These are phyloP conservation scores for Chamaenerion angustifolium DNA, from an alignment of 345 rosid species.

Conservation along the genomic window DNA sequence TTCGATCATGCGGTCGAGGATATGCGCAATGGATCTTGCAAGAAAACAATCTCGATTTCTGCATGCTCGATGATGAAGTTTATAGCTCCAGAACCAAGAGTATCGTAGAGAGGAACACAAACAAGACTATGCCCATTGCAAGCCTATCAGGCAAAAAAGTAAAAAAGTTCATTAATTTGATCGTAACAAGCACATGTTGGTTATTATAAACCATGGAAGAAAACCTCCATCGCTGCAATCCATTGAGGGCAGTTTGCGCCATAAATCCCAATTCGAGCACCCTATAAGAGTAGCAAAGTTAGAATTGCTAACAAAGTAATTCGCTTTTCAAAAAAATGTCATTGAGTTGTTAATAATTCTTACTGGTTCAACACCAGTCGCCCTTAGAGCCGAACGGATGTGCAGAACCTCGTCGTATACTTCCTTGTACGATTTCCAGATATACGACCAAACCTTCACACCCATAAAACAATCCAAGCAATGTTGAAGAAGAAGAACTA, in stretches of 20 bases:
- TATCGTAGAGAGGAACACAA: constrained; percentile 93
- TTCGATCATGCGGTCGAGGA: constrained; percentile 74
- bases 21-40: constrained; percentile 89
- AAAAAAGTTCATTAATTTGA: not conserved
- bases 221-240: constrained; percentile 93
- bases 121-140: constrained; percentile 65
- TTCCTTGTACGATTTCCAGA: constrained; percentile 83
- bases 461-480: too few species aligned
- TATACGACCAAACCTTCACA: constrained; percentile 61
- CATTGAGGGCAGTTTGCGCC: constrained; percentile 95
- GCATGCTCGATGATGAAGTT: constrained; percentile 78
- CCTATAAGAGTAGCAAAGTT: constrained; percentile 24
- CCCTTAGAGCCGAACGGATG: constrained; percentile 71
- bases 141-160: constrained; percentile 32
- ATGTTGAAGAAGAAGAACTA: too few species aligned
- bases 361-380: constrained; percentile 81
- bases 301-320: not conserved
- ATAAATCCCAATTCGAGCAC: constrained; percentile 68
- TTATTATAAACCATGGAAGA: constrained; percentile 2
- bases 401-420: constrained; percentile 62
- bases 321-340: not conserved
- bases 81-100: constrained; percentile 81
- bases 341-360: constrained; percentile 7
- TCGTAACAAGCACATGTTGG: too few species aligned
- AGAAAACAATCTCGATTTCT: constrained; percentile 62